Conservation (phyloP, 331 rosid species). For the Malus hybrid region DNA sequence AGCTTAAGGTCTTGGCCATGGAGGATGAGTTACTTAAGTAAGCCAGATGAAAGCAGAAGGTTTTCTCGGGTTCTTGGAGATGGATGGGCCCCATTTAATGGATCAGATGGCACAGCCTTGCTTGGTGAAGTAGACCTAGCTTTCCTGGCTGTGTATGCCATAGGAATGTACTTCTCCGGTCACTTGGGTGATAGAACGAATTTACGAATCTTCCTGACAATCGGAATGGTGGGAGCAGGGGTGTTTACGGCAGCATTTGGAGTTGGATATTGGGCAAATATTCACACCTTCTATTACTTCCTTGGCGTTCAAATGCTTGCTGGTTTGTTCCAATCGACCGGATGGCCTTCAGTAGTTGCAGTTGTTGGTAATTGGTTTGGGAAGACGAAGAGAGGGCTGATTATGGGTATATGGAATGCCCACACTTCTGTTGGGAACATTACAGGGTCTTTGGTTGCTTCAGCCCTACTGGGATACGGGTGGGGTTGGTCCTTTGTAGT, state of each 20-base stretch:
- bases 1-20: slow-evolving; percentile 31
- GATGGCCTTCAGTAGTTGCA: slow-evolving; percentile 98
- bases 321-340: slow-evolving; percentile 92
- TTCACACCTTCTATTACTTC: slow-evolving; percentile 67
- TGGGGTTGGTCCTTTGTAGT: slow-evolving; percentile 98
- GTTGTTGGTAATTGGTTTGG: slow-evolving; percentile 97
- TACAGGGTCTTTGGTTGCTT: slow-evolving; percentile 80
- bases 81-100: slow-evolving; percentile 97
- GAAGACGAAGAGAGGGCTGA: slow-evolving; percentile 88
- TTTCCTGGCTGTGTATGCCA: slow-evolving; percentile 74
- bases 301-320: slow-evolving; percentile 73
- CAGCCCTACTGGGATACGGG: slow-evolving; percentile 74
- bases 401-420: slow-evolving; percentile 99
- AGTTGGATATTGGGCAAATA: slow-evolving; percentile 67
- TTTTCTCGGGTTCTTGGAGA: slow-evolving; percentile 34
- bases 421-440: slow-evolving; percentile 95
- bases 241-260: slow-evolving; percentile 80
- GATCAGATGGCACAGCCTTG: slow-evolving; percentile 68
- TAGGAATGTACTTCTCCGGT: slow-evolving; percentile 95
- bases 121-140: slow-evolving; percentile 93
- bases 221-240: slow-evolving; percentile 94
- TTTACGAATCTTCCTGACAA: slow-evolving; percentile 68
- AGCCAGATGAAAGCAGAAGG: slow-evolving; percentile 17
- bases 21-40: slow-evolving; percentile 18
- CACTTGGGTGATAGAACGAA: slow-evolving; percentile 77